These are phyloP conservation scores for Colletotrichum australisinense DNA, from an alignment of 2,329 filamentous ascomycete genomes.

Conservation along the genomic window DNA sequence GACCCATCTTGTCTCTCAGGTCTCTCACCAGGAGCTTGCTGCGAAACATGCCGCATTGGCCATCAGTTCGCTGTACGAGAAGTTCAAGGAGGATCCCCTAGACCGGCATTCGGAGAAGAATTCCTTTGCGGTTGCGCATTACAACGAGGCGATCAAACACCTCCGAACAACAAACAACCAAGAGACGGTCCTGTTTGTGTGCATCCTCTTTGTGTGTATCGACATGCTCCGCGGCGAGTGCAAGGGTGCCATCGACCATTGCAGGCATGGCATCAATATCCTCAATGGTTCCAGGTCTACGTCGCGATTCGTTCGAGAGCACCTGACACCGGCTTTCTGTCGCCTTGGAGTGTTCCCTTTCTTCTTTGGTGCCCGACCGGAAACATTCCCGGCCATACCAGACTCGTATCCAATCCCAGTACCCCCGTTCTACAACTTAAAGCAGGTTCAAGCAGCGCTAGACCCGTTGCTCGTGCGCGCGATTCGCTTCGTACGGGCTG, in stretches of 20 bases:
- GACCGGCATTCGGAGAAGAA: slow-evolving; percentile 34
- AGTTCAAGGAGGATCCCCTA: slow-evolving; percentile 36
- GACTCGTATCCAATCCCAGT: background rate
- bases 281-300: slow-evolving; percentile 41
- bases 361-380: slow-evolving; percentile 46
- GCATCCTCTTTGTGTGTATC: slow-evolving; percentile 56
- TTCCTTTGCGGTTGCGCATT: slow-evolving; percentile 50
- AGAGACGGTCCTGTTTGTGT: slow-evolving; percentile 51
- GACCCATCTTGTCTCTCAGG: slow-evolving; percentile 52
- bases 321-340: slow-evolving; percentile 50
- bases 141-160: slow-evolving; percentile 52
- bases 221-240: slow-evolving; percentile 53
- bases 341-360: slow-evolving; percentile 52
- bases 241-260: slow-evolving; percentile 49
- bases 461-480: slow-evolving; percentile 42
- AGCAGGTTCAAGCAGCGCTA: slow-evolving; percentile 45
- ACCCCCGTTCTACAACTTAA: slow-evolving; percentile 31
- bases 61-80: slow-evolving; percentile 53
- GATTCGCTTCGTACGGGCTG: slow-evolving; percentile 44
- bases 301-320: slow-evolving; percentile 40
- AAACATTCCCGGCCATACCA: slow-evolving; percentile 40
- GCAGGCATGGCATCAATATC: slow-evolving; percentile 51
- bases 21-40: slow-evolving; percentile 49
- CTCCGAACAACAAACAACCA: slow-evolving; percentile 44
- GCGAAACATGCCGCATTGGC: slow-evolving; percentile 51